A percentile compares a stretch with the other conserved stretches of the same genome.
These are phyloP conservation scores for Bolboschoenoplectus hybrid DNA, from an alignment of 202 grass and related monocot genomes.

Conservation along the genomic window DNA sequence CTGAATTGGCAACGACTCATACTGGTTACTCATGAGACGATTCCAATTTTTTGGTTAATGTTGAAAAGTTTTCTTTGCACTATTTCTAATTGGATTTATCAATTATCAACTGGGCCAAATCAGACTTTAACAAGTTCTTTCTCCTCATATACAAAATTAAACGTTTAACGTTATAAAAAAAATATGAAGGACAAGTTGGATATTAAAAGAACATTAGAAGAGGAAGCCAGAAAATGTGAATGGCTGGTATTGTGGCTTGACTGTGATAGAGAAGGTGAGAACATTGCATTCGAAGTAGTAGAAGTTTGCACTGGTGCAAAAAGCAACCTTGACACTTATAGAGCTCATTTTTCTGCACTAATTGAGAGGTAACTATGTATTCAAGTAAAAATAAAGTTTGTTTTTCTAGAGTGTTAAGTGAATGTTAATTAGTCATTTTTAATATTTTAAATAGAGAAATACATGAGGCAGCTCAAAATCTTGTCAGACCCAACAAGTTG, in stretches of 20 bases:
- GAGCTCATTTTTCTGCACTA: conserved; percentile 95
- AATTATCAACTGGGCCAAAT: background rate
- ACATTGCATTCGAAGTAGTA: conserved; percentile 94
- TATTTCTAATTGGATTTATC: background rate
- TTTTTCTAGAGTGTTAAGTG: conserved; percentile 13
- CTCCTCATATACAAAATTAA: background rate
- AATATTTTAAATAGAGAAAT: conserved; percentile 74
- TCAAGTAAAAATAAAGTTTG: conserved; percentile 9
- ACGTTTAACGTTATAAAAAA: background rate
- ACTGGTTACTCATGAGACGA: background rate
- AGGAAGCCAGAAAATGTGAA: conserved; percentile 83
- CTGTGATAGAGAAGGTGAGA: conserved; percentile 98
- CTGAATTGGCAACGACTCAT: background rate
- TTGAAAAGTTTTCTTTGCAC: background rate
- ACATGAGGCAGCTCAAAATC: conserved; percentile 82
- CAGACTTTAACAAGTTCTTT: background rate
- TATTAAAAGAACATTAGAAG: conserved; percentile 86
- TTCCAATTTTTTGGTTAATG: background rate
- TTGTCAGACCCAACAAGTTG: conserved; percentile 87
- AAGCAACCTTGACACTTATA: conserved; percentile 70
- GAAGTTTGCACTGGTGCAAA: conserved; percentile 76
- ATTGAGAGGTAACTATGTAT: conserved; percentile 64
- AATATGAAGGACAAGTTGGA: conserved; percentile 78
- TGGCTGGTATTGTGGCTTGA: conserved; percentile 98
- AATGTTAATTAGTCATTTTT: conserved; percentile 36